Conservation (phyloP, 305 asterid species). For the Fraxinus albicans region DNA sequence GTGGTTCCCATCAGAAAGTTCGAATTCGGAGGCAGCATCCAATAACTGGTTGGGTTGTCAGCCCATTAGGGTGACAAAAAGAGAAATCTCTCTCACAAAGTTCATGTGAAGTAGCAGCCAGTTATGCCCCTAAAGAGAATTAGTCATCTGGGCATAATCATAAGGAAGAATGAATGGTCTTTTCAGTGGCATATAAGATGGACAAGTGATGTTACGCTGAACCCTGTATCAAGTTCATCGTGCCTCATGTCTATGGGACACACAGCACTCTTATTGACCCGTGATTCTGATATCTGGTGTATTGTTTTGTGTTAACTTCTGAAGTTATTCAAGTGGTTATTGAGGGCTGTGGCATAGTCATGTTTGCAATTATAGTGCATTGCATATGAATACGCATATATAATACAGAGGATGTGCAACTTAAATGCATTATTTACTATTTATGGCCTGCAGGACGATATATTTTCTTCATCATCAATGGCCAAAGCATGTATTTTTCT, state of each 20-base stretch:
- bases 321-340: neutral
- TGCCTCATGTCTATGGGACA: neutral
- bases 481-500: neutral
- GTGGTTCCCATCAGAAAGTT: constrained; percentile 53
- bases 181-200: neutral
- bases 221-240: neutral
- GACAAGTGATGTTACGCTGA: neutral
- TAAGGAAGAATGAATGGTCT: neutral
- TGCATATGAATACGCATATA: neutral
- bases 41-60: constrained; percentile 90
- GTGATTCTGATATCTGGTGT: neutral
- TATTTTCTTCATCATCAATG: neutral
- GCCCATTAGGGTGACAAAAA: constrained; percentile 68
- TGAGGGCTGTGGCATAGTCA: neutral
- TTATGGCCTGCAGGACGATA: neutral
- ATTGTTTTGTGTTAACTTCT: neutral
- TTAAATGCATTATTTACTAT: neutral
- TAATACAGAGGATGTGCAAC: neutral
- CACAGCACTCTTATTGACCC: neutral
- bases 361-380: neutral
- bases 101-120: neutral
- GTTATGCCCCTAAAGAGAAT: constrained; percentile 5
- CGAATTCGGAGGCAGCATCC: constrained; percentile 74
- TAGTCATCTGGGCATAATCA: neutral
- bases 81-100: neutral